Evolutionary conservation across 2,329 filamentous ascomycete genomes (phyloP).

Genomic region (Hortaea sp.): DNA sequence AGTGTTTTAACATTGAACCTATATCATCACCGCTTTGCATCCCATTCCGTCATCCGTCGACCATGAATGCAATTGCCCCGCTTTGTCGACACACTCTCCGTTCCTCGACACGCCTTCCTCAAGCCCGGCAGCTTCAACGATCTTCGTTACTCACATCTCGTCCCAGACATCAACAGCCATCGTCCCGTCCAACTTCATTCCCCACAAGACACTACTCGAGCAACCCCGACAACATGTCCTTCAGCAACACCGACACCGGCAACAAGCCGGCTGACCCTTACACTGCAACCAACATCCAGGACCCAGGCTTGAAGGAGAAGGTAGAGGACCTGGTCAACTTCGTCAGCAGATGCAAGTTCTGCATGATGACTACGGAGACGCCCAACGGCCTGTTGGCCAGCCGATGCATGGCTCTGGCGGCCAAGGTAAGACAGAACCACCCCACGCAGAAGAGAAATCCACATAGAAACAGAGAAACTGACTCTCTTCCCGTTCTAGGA

Average conservation of each 20-base stretch:
- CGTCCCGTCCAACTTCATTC: too few species aligned
- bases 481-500: slow-evolving; percentile 43
- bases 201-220: slow-evolving; percentile 1
- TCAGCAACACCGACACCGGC: slow-evolving; percentile 52
- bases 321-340: slow-evolving; percentile 64
- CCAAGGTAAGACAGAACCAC: slow-evolving; percentile 44
- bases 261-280: slow-evolving; percentile 66
- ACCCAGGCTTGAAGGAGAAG: slow-evolving; percentile 62
- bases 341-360: slow-evolving; percentile 65
- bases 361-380: slow-evolving; percentile 77
- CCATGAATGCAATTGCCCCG: not conserved
- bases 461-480: too few species aligned
- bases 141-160: not conserved
- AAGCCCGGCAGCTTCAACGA: not conserved
- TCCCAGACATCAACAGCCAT: not conserved
- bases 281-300: slow-evolving; percentile 65
- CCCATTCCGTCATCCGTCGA: too few species aligned
- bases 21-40: too few species aligned
- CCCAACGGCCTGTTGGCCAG: slow-evolving; percentile 59
- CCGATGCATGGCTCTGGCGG: slow-evolving; percentile 78
- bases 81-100: not conserved
- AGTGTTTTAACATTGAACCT: not conserved
- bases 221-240: slow-evolving; percentile 28
- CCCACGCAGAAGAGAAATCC: too few species aligned
- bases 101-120: not conserved